Conservation (phyloP, 2,329 filamentous ascomycete genomes). For the Exophiala oligosperma region DNA sequence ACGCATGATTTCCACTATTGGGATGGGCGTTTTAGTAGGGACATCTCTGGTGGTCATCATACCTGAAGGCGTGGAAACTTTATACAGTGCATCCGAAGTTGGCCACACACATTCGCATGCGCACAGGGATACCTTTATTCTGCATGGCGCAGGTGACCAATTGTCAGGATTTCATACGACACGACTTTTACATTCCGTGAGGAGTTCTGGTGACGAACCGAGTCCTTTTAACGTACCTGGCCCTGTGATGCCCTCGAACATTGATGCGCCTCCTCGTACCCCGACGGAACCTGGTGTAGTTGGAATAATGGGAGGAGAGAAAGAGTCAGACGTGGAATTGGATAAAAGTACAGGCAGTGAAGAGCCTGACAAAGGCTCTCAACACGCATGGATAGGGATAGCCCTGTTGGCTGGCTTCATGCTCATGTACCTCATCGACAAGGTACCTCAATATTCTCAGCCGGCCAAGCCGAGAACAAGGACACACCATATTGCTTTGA, state of each 20-base stretch:
- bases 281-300: slow-evolving; percentile 31
- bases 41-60: slow-evolving; percentile 97
- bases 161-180: slow-evolving; percentile 29
- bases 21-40: slow-evolving; percentile 89
- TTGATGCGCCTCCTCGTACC: slow-evolving; percentile 29
- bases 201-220: slow-evolving; percentile 13
- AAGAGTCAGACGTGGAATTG: slow-evolving; percentile 19
- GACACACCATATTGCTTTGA: slow-evolving; percentile 83
- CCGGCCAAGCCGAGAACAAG: slow-evolving; percentile 64
- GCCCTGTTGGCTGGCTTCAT: slow-evolving; percentile 87
- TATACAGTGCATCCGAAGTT: slow-evolving; percentile 59
- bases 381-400: slow-evolving; percentile 79
- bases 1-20: slow-evolving; percentile 85
- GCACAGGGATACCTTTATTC: slow-evolving; percentile 33
- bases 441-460: slow-evolving; percentile 71
- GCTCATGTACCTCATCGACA: slow-evolving; percentile 95
- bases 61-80: slow-evolving; percentile 89
- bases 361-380: slow-evolving; percentile 47
- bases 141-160: slow-evolving; percentile 31
- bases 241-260: slow-evolving; percentile 31
- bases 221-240: slow-evolving; percentile 31
- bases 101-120: slow-evolving; percentile 28
- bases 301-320: slow-evolving; percentile 30
- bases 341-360: slow-evolving; percentile 42
- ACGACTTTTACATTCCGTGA: background rate